Percentiles rank a stretch among this genome's conserved stretches.
phyloP scores from a whole-genome alignment of 208 protist genomes.

The Trypanosoma brucei region DNA sequence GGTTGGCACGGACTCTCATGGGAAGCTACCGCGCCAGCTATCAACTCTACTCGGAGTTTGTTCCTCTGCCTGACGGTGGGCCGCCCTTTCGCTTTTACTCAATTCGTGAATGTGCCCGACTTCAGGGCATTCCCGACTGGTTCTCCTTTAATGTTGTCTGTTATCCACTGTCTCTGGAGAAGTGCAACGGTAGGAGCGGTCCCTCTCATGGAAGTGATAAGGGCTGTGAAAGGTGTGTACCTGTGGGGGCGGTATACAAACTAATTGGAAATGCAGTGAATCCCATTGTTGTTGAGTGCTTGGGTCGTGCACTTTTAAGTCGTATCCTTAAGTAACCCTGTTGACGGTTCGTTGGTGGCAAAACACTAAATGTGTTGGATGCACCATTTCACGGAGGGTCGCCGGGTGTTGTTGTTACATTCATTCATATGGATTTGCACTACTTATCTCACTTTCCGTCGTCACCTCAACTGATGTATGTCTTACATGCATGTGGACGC shows the following conservation, averaged over 20 bases:
- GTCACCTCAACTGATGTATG: too few species aligned
- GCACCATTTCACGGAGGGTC: too few species aligned
- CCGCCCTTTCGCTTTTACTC: constrained; percentile 55
- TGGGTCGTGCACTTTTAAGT: constrained; percentile 20
- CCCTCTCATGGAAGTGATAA: too few species aligned
- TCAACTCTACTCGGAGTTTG: constrained; percentile 75
- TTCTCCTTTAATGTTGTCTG: constrained; percentile 30
- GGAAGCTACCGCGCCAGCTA: constrained; percentile 63
- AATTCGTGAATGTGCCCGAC: constrained; percentile 67
- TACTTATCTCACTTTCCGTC: too few species aligned
- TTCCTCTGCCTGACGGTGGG: constrained; percentile 26
- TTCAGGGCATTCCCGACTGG: constrained; percentile 63
- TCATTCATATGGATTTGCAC: too few species aligned
- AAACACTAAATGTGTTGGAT: too few species aligned
- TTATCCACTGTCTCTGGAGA: neutral
- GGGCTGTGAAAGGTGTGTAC: constrained; percentile 8
- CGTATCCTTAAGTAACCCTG: constrained; percentile 9
- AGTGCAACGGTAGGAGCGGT: constrained; percentile 1
- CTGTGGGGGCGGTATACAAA: constrained; percentile 44
- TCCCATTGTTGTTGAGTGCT: constrained; percentile 55
- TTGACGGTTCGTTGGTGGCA: neutral
- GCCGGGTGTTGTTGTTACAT: too few species aligned
- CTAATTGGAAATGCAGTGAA: constrained; percentile 78
- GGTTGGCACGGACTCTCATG: constrained; percentile 56
- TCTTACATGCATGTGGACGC: neutral